These are phyloP conservation scores for Ceriops zippeliana DNA, from an alignment of 345 rosid genomes.

Conservation along the genomic window DNA sequence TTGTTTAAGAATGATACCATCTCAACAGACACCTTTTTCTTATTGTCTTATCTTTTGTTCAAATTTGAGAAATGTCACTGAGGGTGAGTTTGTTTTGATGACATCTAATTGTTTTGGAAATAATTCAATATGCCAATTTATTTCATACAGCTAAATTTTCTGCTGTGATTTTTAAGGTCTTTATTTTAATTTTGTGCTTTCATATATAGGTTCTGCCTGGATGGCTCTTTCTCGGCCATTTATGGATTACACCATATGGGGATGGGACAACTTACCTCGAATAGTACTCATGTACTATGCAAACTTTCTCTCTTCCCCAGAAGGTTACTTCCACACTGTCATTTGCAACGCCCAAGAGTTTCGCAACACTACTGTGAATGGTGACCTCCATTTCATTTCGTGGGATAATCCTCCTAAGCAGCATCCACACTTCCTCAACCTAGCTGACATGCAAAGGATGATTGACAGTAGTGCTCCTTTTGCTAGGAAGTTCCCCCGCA, in stretches of 20 bases:
- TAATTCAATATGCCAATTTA: no score
- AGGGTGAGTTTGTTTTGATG: background rate
- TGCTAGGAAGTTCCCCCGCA: conserved; percentile 68
- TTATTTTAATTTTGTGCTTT: background rate
- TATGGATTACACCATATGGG: conserved; percentile 94
- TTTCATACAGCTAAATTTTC: background rate
- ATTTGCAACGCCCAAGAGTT: conserved; percentile 83
- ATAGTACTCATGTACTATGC: conserved; percentile 85
- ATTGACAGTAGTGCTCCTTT: conserved; percentile 77
- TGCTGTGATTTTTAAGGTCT: background rate
- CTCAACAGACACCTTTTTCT: no score
- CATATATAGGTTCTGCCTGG: conserved; percentile 87
- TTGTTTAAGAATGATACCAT: no score
- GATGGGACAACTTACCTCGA: conserved; percentile 97
- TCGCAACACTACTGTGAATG: conserved; percentile 86
- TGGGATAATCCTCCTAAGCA: conserved; percentile 99
- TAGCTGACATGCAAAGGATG: conserved; percentile 65
- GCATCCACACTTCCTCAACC: conserved; percentile 73
- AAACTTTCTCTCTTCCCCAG: conserved; percentile 92
- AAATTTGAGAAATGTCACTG: background rate
- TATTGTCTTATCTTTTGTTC: no score
- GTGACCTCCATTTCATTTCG: conserved; percentile 87
- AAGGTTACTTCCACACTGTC: conserved; percentile 96
- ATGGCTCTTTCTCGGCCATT: conserved; percentile 93
- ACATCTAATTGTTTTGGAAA: background rate